Base-by-base conservation (phyloP, 2,329 filamentous ascomycete species). In the Cladosporium sp. region DNA sequence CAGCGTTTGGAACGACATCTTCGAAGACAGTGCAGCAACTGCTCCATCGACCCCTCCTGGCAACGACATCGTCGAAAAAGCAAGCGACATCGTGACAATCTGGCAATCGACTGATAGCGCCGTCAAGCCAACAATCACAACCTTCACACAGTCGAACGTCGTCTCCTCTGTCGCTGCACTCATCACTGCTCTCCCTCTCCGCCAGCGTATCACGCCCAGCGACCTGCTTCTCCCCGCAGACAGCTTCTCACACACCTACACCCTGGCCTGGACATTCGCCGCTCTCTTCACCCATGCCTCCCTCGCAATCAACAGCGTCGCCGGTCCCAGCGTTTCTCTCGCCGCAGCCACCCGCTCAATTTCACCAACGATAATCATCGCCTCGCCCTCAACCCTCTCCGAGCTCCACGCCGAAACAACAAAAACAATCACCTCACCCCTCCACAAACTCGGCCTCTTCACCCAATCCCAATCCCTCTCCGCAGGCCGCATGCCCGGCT, bases 1-100 rank as follows among this genome's bases (percentile, higher is more conserved):
- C 15, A 84, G 87, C n/a, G 94, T 93, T 14, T 99, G 93, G 92
- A 90, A 96, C 69, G 90, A 97, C 60, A 83, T 97, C 55, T 78
- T 97, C 25, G 84, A 88, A 64, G 89, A 94, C 62, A 81, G 82
- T 64, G 84, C 85, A 17, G 75, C 78, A 28, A 78, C 77, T 56
- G 80, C 83, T 38, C 83, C 81, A 42, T 76, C 76, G 7, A 84
- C 90, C 19, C 79, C 96, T 12, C 90, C 90, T 1, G 75, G 81
- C 9, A 75, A 83, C 52, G 83, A 86, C 40, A 81, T 80, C 22
- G 83, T 82, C 38, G 69, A 72, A 1, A 75, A 74, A 28, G 73
- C 79, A 2, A 78, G 76, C 12, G 76, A 76, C 19, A 61, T 86
- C 34, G 77, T 90, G 47, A 82, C 85, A 39, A 88, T 93, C 67